Conservation (phyloP, 2,329 filamentous ascomycete genomes). For the Trichoderma aggressivum region DNA sequence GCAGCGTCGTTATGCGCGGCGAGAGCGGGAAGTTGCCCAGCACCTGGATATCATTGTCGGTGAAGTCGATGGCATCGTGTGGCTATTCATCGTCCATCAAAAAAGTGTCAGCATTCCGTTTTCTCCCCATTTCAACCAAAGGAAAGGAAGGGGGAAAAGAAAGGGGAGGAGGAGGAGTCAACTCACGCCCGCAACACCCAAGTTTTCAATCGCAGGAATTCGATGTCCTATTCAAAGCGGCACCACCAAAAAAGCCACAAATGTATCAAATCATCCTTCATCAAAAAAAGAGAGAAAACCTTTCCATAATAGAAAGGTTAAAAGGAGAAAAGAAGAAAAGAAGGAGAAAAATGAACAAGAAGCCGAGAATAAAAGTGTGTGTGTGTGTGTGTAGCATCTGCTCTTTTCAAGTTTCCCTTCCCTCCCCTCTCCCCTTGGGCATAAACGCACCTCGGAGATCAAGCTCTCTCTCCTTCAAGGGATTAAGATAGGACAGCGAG, state of each 20-base stretch:
- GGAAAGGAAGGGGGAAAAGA: neutral
- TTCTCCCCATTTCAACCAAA: neutral
- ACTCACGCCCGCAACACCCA: slow-evolving; percentile 88
- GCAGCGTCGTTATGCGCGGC: slow-evolving; percentile 79
- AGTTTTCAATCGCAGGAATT: slow-evolving; percentile 95
- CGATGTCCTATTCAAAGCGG: slow-evolving; percentile 76
- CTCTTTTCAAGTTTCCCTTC: slow-evolving; percentile 63
- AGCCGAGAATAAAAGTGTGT: slow-evolving; percentile 44
- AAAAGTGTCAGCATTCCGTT: neutral
- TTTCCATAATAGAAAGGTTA: neutral
- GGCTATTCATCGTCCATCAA: slow-evolving; percentile 53
- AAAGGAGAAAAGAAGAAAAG: slow-evolving; percentile 37
- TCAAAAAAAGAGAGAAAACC: slow-evolving; percentile 27
- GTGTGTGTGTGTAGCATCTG: slow-evolving; percentile 78
- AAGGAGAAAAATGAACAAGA: slow-evolving; percentile 38
- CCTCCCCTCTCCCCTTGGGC: neutral
- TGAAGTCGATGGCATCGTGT: slow-evolving; percentile 96
- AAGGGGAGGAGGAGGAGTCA: slow-evolving; percentile 26
- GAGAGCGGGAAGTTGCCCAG: slow-evolving; percentile 91
- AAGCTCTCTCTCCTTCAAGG: slow-evolving; percentile 96
- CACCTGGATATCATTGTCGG: slow-evolving; percentile 91
- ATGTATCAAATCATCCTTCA: slow-evolving; percentile 33
- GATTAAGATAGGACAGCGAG: slow-evolving; percentile 97
- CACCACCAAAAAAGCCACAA: slow-evolving; percentile 34
- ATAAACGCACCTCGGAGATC: slow-evolving; percentile 94